A percentile compares a stretch with the other conserved stretches of the same genome.
Evolutionary conservation across 208 protist genomes (phyloP).

Genomic region (Pavlovales sp.): DNA sequence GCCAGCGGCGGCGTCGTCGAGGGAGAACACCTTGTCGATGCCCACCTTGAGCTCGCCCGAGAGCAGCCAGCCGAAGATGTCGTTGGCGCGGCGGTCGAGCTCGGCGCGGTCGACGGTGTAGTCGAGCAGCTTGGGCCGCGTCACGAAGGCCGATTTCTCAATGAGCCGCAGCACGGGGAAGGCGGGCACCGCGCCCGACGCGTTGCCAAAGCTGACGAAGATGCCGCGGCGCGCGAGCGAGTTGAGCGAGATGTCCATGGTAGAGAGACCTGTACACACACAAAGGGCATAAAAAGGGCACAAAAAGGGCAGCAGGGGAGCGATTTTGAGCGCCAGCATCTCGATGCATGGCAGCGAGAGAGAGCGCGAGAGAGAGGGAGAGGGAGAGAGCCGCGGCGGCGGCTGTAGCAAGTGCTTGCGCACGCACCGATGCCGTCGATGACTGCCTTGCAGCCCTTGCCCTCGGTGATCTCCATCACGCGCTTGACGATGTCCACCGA

Average conservation of each 20-base stretch:
- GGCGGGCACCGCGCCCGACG: conserved; percentile 66
- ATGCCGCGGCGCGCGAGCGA: conserved; percentile 68
- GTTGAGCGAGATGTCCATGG: conserved; percentile 62
- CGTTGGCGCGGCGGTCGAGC: conserved; percentile 27
- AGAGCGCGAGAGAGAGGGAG: too few relatives aligned
- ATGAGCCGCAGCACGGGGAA: conserved; percentile 44
- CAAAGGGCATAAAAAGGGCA: too few relatives aligned
- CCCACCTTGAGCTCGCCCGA: conserved; percentile 44
- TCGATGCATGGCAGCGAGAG: too few relatives aligned
- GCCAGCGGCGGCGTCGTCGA: conserved; percentile 24
- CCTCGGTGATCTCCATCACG: conserved; percentile 63
- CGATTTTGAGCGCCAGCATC: too few relatives aligned
- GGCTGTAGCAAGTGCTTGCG: not conserved
- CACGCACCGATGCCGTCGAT: conserved; percentile 78
- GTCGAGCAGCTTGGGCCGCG: conserved; percentile 52
- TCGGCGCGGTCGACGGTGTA: conserved; percentile 26
- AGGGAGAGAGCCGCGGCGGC: too few relatives aligned
- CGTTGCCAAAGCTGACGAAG: conserved; percentile 81
- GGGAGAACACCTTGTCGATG: conserved; percentile 36
- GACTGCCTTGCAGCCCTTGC: conserved; percentile 71
- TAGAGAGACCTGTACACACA: not conserved
- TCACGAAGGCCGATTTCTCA: conserved; percentile 43
- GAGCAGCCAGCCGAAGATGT: conserved; percentile 44
- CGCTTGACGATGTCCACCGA: conserved; percentile 63
- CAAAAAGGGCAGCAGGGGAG: too few relatives aligned